Evolutionary conservation across 305 asterid genomes (phyloP).

Genomic region (Plantago lanceolata): DNA sequence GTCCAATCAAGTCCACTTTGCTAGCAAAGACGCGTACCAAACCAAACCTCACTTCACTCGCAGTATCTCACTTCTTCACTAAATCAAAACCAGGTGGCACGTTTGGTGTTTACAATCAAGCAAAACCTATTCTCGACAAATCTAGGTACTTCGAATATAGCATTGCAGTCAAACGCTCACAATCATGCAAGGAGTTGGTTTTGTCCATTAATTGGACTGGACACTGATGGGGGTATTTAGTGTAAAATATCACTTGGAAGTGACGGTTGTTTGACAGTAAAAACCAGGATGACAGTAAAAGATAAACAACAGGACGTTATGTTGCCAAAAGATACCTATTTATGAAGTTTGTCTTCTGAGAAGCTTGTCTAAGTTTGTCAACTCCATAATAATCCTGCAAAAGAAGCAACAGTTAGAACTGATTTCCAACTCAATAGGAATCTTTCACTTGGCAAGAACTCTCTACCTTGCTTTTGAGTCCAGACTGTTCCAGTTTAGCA

Average conservation of each 20-base stretch:
- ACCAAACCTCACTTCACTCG: neutral
- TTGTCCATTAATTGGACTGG: too few relatives aligned
- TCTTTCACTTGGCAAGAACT: constrained; percentile 8
- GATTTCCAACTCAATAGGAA: constrained; percentile 21
- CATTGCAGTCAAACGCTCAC: too few relatives aligned
- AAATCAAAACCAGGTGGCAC: too few relatives aligned
- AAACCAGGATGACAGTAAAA: neutral
- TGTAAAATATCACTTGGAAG: too few relatives aligned
- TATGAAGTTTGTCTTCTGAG: constrained; percentile 59
- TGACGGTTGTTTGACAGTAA: neutral
- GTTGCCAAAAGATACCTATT: constrained; percentile 55
- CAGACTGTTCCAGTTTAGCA: constrained; percentile 64
- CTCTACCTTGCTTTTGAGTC: constrained; percentile 53
- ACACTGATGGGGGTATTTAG: too few relatives aligned
- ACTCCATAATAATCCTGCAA: constrained; percentile 87
- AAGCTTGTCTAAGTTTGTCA: constrained; percentile 58
- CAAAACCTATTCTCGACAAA: too few relatives aligned
- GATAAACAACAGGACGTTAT: constrained; percentile 3
- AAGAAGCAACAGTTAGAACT: constrained; percentile 19
- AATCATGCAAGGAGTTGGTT: too few relatives aligned
- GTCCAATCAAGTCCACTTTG: too few relatives aligned
- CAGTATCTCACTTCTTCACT: too few relatives aligned
- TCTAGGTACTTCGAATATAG: too few relatives aligned
- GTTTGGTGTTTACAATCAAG: neutral
- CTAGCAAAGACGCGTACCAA: too few relatives aligned